These are phyloP conservation scores for Barnettozyma siamensis DNA, from an alignment of 805 yeast species.

Conservation along the genomic window DNA sequence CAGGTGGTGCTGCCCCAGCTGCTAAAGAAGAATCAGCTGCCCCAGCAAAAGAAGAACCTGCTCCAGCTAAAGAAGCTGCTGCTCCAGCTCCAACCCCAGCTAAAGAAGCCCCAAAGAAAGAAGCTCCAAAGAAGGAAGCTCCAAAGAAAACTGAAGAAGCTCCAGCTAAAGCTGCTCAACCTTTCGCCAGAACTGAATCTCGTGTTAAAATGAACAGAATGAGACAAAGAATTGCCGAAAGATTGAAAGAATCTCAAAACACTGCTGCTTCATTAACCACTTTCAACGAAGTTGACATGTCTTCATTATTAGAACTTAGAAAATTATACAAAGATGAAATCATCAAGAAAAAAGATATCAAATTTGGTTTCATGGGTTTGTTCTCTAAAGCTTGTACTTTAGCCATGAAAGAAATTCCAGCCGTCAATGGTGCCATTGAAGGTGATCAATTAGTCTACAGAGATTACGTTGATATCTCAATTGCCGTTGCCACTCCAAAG, in stretches of 20 bases:
- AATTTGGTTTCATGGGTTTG: conserved; percentile 98
- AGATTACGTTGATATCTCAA: conserved; percentile 91
- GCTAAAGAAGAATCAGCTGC: not conserved
- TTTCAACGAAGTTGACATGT: conserved; percentile 97
- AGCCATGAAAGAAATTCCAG: conserved; percentile 92
- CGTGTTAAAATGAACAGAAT: conserved; percentile 98
- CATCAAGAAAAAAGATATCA: conserved; percentile 86
- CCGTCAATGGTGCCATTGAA: conserved; percentile 93
- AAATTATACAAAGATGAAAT: conserved; percentile 95
- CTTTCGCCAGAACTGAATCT: conserved; percentile 77
- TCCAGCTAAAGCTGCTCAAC: conserved; percentile 23
- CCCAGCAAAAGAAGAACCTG: conserved; percentile 17
- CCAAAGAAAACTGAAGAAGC: conserved; percentile 23
- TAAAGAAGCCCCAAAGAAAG: conserved; percentile 23
- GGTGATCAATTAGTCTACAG: conserved; percentile 91
- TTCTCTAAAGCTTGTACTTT: conserved; percentile 89
- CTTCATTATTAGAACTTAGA: conserved; percentile 86
- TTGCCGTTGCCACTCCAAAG: conserved; percentile 99
- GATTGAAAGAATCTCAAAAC: conserved; percentile 98
- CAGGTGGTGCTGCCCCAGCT: conserved; percentile 33
- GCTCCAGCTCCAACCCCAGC: conserved; percentile 17
- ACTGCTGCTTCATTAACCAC: conserved; percentile 98
- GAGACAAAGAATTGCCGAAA: conserved; percentile 98
- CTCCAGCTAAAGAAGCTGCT: conserved; percentile 16
- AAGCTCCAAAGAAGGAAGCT: conserved; percentile 14